Evolutionary conservation across 345 rosid species (phyloP), one percentile per base, ranked within the genome.

Genomic region (Aegle marmelos): DNA sequence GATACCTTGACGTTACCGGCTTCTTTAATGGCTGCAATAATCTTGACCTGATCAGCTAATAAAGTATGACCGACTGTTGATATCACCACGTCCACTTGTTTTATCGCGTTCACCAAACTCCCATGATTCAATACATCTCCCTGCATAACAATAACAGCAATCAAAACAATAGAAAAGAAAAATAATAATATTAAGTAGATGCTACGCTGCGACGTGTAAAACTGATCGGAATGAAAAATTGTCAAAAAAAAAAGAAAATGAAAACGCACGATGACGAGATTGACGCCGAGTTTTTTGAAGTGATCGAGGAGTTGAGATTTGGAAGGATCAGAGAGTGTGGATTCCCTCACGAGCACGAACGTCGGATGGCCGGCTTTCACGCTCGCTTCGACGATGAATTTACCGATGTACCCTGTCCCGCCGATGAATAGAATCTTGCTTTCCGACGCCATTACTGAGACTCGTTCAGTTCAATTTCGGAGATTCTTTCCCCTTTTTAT

Each of bases 11-110:
- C 76, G 39, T 86, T 89, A 30, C 92, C 91, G 33, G 92, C 92
- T 83, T 89, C 92, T 82, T 87, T 89, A 69, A 91, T 86, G 67
- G 94, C 94, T 13, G 83, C 74, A 11, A 91, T 84, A 82, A 88
- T 88, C 83, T 85, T 89, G 54, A 16, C 80, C 73, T 91, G 92
- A 33, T 84, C 85, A 1, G 30, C 71, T 60, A 89, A 73, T 56
- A 72, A 81, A 30, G 75, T 61, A 21, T 75, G 88, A 13, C 86
- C 87, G 24, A 90, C 82, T 0, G 92, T 82, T 2, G 89, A 86
- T 39, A 88, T 85, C 64, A 90, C 94, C 57, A 88, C 89, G 75
- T 88, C 94, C 13, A 85, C 94, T 70, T 83, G 89, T 78, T 87
- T 88, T 6, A 88, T 79, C 36, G 90, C 91, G 13, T 83, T 83